Evolutionary conservation across 768 basidiomycete genomes (phyloP), one percentile per base, ranked within the genome.

Genomic region (Melanogaster broomeanus): DNA sequence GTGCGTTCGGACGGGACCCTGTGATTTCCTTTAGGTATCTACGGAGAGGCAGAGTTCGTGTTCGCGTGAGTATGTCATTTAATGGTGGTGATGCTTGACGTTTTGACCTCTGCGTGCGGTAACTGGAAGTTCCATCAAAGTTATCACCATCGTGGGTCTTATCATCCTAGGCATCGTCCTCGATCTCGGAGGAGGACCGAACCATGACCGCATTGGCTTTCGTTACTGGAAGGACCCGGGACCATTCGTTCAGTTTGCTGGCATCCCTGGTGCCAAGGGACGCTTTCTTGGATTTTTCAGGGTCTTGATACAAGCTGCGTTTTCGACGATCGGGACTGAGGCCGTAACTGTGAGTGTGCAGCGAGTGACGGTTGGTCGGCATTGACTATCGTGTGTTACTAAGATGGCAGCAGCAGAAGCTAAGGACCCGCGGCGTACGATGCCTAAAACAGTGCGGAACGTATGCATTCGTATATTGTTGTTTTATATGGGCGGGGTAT

Each of bases 271-370:
- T 60, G 27, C 27, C 27, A 28, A 30, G 12, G 12, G 31, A 13
- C 31, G 31, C 52, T 87, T 88, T 74, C 73, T 84, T 19, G 86
- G 84, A 11, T 86, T 90, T 63, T 90, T 86, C 81, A 75, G 80
- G 15, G 83, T 84, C 4, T 68, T 89, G 40, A 84, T 81, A 42
- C 90, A 85, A 55, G 87, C 84, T 22, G 73, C 87, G 4, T 90
- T 90, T 68, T 84, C 87, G 13, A 85, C 80, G 64, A 81, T 84
- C 51, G 85, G 87, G 27, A 92, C 88, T 18, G 88, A 92, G 66
- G 74, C 89, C 16, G 83, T 92, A 52, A 88, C 88, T 62, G 82
- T 88, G 51, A 74, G 28, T 31, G 12, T 31, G 31, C 31, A 31
- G 15, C 11, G 12, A 13, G 31, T 31, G 31, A 12, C 15, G 12